phyloP scores from a whole-genome alignment of 805 yeast genomes.

The Suhomyces canberraensis region DNA sequence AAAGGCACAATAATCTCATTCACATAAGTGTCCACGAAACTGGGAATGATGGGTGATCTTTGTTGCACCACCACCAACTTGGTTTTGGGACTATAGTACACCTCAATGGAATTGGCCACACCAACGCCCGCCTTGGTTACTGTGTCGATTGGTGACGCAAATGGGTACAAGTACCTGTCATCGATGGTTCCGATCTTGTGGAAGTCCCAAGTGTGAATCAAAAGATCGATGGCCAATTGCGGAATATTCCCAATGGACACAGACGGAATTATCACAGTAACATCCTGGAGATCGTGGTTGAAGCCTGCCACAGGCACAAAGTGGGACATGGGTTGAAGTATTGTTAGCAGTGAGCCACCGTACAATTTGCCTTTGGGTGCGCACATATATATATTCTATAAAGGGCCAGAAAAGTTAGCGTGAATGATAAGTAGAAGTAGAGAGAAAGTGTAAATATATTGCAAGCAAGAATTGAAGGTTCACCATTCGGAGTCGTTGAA shows the following conservation, averaged over 20 bases:
- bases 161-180: slow-evolving; percentile 67
- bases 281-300: slow-evolving; percentile 15
- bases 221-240: slow-evolving; percentile 71
- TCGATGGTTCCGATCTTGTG: slow-evolving; percentile 54
- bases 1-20: slow-evolving; percentile 50
- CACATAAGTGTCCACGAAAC: slow-evolving; percentile 49
- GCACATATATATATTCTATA: background rate
- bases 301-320: background rate
- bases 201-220: slow-evolving; percentile 61
- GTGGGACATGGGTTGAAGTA: background rate
- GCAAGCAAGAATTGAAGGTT: background rate
- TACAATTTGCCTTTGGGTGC: too few relatives aligned
- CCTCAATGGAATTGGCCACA: slow-evolving; percentile 62
- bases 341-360: background rate
- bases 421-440: background rate
- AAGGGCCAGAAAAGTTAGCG: too few relatives aligned
- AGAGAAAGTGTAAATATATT: background rate
- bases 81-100: slow-evolving; percentile 43
- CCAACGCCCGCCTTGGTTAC: slow-evolving; percentile 20
- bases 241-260: slow-evolving; percentile 90
- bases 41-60: slow-evolving; percentile 80
- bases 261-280: slow-evolving; percentile 66
- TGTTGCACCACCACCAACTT: slow-evolving; percentile 68
- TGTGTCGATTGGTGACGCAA: slow-evolving; percentile 72
- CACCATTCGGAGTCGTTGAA: slow-evolving; percentile 14